phyloP scores from a whole-genome alignment of 441 rosid species.

The Erodium moschatum region DNA sequence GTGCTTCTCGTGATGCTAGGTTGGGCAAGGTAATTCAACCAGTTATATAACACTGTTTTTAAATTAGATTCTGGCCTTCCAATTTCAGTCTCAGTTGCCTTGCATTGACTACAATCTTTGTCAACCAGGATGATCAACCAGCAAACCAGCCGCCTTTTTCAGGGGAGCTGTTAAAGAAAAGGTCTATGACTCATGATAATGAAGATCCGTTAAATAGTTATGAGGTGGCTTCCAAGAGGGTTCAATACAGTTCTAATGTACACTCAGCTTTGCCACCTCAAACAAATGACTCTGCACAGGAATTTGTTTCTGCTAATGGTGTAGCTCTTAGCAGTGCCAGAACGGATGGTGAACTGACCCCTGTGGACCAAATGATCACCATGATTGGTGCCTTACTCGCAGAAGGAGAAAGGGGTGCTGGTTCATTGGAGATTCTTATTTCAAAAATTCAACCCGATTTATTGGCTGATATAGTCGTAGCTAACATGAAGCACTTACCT shows the following conservation, averaged over 20 bases:
- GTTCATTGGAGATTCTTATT: slow-evolving; percentile 89
- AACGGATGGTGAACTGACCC: slow-evolving; percentile 63
- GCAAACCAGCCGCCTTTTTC: slow-evolving; percentile 42
- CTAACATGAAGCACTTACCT: slow-evolving; percentile 97
- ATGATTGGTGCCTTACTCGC: slow-evolving; percentile 99
- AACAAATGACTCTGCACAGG: slow-evolving; percentile 44
- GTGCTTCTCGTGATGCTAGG: slow-evolving; percentile 77
- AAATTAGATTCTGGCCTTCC: slow-evolving; percentile 16
- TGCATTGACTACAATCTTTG: slow-evolving; percentile 22
- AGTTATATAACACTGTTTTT: background rate
- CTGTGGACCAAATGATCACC: slow-evolving; percentile 95
- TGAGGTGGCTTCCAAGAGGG: slow-evolving; percentile 58
- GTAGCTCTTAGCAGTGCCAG: slow-evolving; percentile 35
- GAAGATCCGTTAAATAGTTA: slow-evolving; percentile 52
- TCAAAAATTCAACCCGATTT: slow-evolving; percentile 93
- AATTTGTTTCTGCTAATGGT: slow-evolving; percentile 53
- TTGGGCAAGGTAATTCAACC: slow-evolving; percentile 55
- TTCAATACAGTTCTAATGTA: slow-evolving; percentile 39
- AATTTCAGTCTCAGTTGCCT: slow-evolving; percentile 18
- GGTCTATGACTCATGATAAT: slow-evolving; percentile 55
- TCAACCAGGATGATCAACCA: slow-evolving; percentile 66
- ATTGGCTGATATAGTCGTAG: slow-evolving; percentile 93
- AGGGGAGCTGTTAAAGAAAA: slow-evolving; percentile 64
- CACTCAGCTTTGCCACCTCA: slow-evolving; percentile 34
- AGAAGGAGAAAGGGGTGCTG: slow-evolving; percentile 99